Base-by-base conservation (phyloP, 2,329 filamentous ascomycete genomes). In the Talaromyces sp. region DNA sequence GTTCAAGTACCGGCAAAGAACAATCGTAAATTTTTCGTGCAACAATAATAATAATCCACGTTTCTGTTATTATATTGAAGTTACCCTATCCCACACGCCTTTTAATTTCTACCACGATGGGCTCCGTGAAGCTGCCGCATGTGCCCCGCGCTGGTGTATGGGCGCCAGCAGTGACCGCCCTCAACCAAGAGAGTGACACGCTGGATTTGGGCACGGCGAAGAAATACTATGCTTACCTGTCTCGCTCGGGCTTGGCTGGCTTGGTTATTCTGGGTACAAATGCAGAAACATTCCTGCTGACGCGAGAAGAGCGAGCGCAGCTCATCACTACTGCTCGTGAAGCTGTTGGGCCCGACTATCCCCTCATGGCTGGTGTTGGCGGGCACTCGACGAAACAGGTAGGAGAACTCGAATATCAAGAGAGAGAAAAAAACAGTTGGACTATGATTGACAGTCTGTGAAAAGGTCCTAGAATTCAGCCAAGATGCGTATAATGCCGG, bases 381-480 rank as follows among this genome's bases (percentile, higher is more conserved):
- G 86, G 83, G 0, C 87, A 89, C 72, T 88, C 85, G 16, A 89
- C 85, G 2, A 81, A 81, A 65, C 87, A 89, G 73, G 84, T 85
- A 44, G 10, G 44, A 5, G 8, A 33, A 8, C 18, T 18, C 23
- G 31, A 18, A 36, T 8, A 9, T 31, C 23, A 23, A 23, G 23
- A 23, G 23, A 23, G 23, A 23, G 23, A 23, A 23, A 23, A 5
- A 27, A 28, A 16, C 9, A 10, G 6, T 4, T 14, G 4, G 7
- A 5, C 28, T 6, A 18, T 8, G 23, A 16, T 30, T 57, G 36
- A 58, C 8, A 14, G n/a, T 6, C 28, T 50, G 4, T 40, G 33
- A 7, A 23, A 33, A 62, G 61, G 61, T 62, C 3, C 78, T 87
- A 1, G 83, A 88, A 70, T 83, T 82, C 63, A 80, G 87, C 59